Base-by-base conservation (phyloP, 1,284 basidiomycete genomes). In the Ustilago nuda region DNA sequence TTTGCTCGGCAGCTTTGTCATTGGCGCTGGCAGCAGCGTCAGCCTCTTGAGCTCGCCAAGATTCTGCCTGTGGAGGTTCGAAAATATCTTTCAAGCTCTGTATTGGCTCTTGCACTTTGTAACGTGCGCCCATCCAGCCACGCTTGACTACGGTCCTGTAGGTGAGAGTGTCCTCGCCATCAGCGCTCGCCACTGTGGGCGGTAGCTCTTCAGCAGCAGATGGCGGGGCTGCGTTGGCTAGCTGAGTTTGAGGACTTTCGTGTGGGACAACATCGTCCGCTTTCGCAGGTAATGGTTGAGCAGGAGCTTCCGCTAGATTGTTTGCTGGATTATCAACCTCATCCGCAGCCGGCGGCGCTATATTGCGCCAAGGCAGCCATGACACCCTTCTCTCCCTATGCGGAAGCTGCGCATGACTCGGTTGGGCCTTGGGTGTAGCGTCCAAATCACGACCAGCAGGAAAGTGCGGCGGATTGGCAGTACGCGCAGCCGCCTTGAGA, bases 301-400 rank as follows among this genome's bases (percentile, higher is more conserved):
- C 23, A 45, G 56, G 3, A 1, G n/a, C 12, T 19, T 36, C 52
- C 4, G 43, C 56, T 4, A 30, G 11, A 9, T 17, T 17, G 15
- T 9, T 8, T 8, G 52, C 36, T 12, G 56, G 2, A 4, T 50
- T 13, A 8, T 11, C 13, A 15, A n/a, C 15, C 27, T 46, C 46
- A 3, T 54, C 41, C 1, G 45, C n/a, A 27, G 56, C 27, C 0
- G 54, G 33, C 8, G 59, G 56, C n/a, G 64, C 52, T 3, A 53
- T 46, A n/a, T 72, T 72, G 3, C 74, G 65, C 74, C 74, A 76
- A 35, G 70, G 74, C 30, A 76, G n/a, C 74, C 74, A 76, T 4
- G 61, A 65, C 4, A 61, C 70, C 7, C 69, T 39, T 19, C 74
- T 51, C 23, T 72, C 65, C 13, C 69, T 55, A 2, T 37, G 39